These are phyloP conservation scores for Mucor velutinosus DNA, from an alignment of 371 early-diverging fungal genomes.

Conservation along the genomic window DNA sequence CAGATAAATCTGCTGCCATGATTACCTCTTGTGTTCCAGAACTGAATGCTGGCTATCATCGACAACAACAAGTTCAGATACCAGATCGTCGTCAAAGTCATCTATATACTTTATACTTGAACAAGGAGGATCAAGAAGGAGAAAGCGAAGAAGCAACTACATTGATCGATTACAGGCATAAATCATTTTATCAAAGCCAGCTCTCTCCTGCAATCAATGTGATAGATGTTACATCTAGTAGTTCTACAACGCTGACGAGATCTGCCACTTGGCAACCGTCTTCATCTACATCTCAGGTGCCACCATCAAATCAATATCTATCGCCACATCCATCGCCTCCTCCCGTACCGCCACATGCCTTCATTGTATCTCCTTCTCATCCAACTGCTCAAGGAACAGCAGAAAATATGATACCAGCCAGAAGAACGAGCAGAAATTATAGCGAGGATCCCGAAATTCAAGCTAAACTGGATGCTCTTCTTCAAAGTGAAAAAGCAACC, in stretches of 20 bases:
- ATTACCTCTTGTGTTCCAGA: neutral
- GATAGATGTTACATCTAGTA: neutral
- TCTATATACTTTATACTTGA: constrained; percentile 13
- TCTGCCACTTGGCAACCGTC: constrained; percentile 28
- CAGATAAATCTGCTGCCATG: neutral
- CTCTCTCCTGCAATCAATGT: neutral
- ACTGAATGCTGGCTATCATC: neutral
- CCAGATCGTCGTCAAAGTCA: constrained; percentile 24
- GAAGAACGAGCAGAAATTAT: constrained; percentile 34
- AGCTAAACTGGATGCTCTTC: constrained; percentile 21
- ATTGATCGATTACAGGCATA: constrained; percentile 1
- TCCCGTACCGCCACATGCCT: neutral
- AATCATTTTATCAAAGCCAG: constrained; percentile 3
- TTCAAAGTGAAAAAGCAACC: constrained; percentile 12
- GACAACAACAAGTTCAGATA: constrained; percentile 10
- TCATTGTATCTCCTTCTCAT: neutral
- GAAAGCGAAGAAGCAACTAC: neutral
- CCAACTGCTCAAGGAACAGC: neutral
- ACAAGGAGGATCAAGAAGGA: neutral
- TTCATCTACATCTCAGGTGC: neutral
- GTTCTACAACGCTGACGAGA: constrained; percentile 11
- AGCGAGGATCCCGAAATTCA: constrained; percentile 25
- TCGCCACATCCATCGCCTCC: neutral
- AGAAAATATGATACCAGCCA: constrained; percentile 20
- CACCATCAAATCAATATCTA: neutral